These are phyloP conservation scores for Corchorus capsularis DNA, from an alignment of 345 rosid genomes.

Conservation along the genomic window DNA sequence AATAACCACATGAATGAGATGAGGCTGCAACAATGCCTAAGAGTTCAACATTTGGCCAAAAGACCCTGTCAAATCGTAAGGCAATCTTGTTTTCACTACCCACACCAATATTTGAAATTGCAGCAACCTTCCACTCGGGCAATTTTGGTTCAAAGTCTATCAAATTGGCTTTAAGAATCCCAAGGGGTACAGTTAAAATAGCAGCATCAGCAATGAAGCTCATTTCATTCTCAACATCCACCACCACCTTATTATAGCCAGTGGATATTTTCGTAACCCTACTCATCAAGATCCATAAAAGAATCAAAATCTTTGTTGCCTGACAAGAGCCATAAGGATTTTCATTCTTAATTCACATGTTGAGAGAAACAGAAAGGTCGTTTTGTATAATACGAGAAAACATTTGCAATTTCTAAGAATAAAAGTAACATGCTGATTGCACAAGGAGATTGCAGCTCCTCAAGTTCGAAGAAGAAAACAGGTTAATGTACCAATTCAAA, in stretches of 20 bases:
- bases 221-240: constrained; percentile 59
- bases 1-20: constrained; percentile 82
- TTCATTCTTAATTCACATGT: background rate
- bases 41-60: constrained; percentile 88
- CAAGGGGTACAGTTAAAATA: constrained; percentile 73
- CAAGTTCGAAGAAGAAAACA: background rate
- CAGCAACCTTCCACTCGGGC: constrained; percentile 81
- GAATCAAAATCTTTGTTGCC: constrained; percentile 19
- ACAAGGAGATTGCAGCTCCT: background rate
- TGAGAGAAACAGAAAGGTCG: background rate
- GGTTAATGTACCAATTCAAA: background rate
- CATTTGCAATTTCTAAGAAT: background rate
- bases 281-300: constrained; percentile 14
- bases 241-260: constrained; percentile 54
- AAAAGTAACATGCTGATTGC: background rate
- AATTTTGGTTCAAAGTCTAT: constrained; percentile 81
- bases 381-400: background rate
- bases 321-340: constrained; percentile 2
- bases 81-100: constrained; percentile 90
- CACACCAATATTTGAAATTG: constrained; percentile 75
- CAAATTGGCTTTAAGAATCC: constrained; percentile 78
- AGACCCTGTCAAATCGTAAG: constrained; percentile 56
- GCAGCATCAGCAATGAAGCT: constrained; percentile 75
- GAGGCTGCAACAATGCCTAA: constrained; percentile 72
- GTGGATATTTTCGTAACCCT: constrained; percentile 65